Conservation (phyloP, 2,329 filamentous ascomycete genomes). For the Trichoderma sp. region DNA sequence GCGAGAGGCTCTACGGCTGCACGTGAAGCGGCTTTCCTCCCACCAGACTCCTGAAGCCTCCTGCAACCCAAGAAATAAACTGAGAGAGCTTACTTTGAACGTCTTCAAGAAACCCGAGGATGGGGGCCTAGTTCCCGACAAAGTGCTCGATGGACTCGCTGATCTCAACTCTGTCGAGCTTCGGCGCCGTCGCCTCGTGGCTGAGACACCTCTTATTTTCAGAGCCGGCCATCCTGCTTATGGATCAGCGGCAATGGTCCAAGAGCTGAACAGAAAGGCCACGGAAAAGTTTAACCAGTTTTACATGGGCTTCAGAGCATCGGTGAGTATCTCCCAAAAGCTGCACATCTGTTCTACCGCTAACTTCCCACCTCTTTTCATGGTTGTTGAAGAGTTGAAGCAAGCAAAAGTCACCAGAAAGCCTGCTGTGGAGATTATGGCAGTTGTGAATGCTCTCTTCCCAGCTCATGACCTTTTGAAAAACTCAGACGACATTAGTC, state of each 20-base stretch:
- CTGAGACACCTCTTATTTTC: constrained; percentile 27
- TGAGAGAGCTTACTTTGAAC: constrained; percentile 28
- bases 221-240: constrained; percentile 21
- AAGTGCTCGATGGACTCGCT: constrained; percentile 35
- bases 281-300: constrained; percentile 33
- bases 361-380: background rate
- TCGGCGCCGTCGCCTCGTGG: constrained; percentile 34
- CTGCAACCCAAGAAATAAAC: constrained; percentile 33
- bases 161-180: constrained; percentile 37
- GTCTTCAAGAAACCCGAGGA: constrained; percentile 33
- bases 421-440: constrained; percentile 33
- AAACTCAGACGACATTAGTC: constrained; percentile 29
- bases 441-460: constrained; percentile 40
- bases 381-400: constrained; percentile 4
- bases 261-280: constrained; percentile 36
- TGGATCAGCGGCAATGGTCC: constrained; percentile 27
- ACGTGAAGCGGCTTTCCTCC: constrained; percentile 27
- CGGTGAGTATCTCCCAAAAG: constrained; percentile 29
- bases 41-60: constrained; percentile 25
- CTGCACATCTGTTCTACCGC: background rate
- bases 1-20: constrained; percentile 24
- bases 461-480: constrained; percentile 31
- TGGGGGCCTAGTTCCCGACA: constrained; percentile 32
- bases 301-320: constrained; percentile 37
- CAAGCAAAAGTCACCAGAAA: constrained; percentile 18